Evolutionary conservation across 192 early-diverging fungal species (phyloP).

Genomic region (Entomortierella lignicola): DNA sequence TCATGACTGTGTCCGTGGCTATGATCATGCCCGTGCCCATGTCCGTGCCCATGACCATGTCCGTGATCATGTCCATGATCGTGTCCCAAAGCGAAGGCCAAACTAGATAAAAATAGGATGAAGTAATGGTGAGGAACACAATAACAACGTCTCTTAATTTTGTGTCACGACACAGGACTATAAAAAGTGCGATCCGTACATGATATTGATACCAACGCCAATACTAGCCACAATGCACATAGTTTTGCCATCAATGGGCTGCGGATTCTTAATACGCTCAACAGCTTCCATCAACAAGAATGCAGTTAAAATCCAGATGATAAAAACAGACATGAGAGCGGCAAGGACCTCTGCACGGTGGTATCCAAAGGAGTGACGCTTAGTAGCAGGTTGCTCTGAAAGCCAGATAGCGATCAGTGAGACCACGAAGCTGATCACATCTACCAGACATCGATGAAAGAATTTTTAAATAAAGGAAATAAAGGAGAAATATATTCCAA

Average conservation of each 20-base stretch:
- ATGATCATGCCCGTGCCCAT: constrained; percentile 57
- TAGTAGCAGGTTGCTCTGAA: constrained; percentile 53
- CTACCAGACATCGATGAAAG: constrained; percentile 17
- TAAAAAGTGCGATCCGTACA: constrained; percentile 60
- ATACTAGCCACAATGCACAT: constrained; percentile 79
- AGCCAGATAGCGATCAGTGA: constrained; percentile 66
- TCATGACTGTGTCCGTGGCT: constrained; percentile 14
- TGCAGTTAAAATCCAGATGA: constrained; percentile 83
- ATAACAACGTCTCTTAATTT: too few species aligned
- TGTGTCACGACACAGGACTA: too few species aligned
- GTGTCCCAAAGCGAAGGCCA: constrained; percentile 67
- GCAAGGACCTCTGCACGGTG: constrained; percentile 85
- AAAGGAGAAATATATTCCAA: neutral
- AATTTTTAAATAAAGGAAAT: neutral
- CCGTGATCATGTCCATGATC: constrained; percentile 52
- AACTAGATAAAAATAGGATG: constrained; percentile 23
- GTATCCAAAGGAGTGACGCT: constrained; percentile 75
- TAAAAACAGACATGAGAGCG: constrained; percentile 78
- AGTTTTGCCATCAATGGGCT: constrained; percentile 70
- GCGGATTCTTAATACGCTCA: constrained; percentile 72
- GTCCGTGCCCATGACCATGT: constrained; percentile 59
- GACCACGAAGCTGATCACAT: constrained; percentile 80
- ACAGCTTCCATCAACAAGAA: constrained; percentile 77
- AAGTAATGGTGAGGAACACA: neutral
- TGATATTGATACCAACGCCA: constrained; percentile 81